Percentiles rank a stretch among this genome's conserved stretches.
Evolutionary conservation across 192 early-diverging fungal species (phyloP).

Genomic region (Gryganskiella cystojenkinii): DNA sequence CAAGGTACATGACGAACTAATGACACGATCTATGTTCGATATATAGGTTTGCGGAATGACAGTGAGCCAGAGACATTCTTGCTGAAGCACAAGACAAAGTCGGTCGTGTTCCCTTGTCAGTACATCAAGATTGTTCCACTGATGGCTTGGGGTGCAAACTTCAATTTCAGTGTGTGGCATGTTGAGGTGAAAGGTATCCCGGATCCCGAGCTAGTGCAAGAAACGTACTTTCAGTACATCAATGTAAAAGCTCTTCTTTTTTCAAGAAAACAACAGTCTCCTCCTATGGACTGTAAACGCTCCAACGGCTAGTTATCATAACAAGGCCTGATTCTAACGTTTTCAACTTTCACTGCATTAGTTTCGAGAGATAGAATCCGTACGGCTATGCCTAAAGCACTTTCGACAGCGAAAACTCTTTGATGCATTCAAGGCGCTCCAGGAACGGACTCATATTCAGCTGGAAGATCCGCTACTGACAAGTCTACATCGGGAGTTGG

Average conservation of each 20-base stretch:
- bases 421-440: slow-evolving; percentile 77
- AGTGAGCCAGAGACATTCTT: slow-evolving; percentile 89
- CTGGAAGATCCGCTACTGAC: slow-evolving; percentile 89
- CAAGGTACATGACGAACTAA: too few relatives aligned
- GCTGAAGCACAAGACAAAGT: slow-evolving; percentile 77
- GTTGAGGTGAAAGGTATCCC: slow-evolving; percentile 86
- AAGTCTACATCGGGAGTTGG: slow-evolving; percentile 74
- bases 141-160: slow-evolving; percentile 90
- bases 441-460: slow-evolving; percentile 66
- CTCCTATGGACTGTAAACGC: too few relatives aligned
- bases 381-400: slow-evolving; percentile 89
- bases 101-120: slow-evolving; percentile 88
- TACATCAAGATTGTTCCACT: slow-evolving; percentile 96
- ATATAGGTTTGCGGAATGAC: slow-evolving; percentile 69
- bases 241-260: slow-evolving; percentile 68
- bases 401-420: slow-evolving; percentile 84
- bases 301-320: too few relatives aligned
- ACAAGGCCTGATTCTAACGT: too few relatives aligned
- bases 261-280: too few relatives aligned
- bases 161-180: slow-evolving; percentile 97
- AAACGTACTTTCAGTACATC: slow-evolving; percentile 68
- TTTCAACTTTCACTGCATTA: slow-evolving; percentile 23
- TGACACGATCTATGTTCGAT: not conserved
- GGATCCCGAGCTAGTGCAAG: slow-evolving; percentile 75
- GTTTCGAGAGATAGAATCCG: slow-evolving; percentile 82